Evolutionary conservation across 1,284 basidiomycete species (phyloP).

Genomic region (Neotropicomus parvogracilis): DNA sequence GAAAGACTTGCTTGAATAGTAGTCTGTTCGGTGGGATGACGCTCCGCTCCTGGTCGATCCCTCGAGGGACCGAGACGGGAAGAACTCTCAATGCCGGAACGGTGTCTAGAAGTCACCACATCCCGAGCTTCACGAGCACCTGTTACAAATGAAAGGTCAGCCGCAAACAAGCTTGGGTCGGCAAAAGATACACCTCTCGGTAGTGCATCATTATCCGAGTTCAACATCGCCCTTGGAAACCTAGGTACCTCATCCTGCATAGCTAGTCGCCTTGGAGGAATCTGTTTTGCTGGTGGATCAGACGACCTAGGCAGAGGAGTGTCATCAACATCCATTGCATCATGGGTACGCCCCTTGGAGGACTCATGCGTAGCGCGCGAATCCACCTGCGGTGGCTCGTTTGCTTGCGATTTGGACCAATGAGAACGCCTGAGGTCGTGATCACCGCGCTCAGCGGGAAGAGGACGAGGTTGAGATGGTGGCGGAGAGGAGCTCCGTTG

Average conservation of each 20-base stretch:
- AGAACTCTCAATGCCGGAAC: conserved; percentile 13
- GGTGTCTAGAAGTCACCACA: conserved; percentile 18
- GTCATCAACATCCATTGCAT: conserved; percentile 33
- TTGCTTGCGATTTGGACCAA: conserved; percentile 17
- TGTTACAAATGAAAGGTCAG: conserved; percentile 2
- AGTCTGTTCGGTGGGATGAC: conserved; percentile 20
- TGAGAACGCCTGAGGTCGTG: conserved; percentile 17
- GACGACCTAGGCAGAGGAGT: conserved; percentile 17
- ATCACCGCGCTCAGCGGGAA: conserved; percentile 17
- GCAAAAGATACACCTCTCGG: conserved; percentile 15
- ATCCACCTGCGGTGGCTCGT: conserved; percentile 15
- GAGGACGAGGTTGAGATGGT: conserved; percentile 2
- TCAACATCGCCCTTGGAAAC: conserved; percentile 40
- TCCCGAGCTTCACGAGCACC: conserved; percentile 27
- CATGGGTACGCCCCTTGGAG: conserved; percentile 21
- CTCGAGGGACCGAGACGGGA: conserved; percentile 18
- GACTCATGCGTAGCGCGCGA: conserved; percentile 19
- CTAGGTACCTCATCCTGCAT: conserved; percentile 34
- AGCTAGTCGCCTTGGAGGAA: conserved; percentile 14
- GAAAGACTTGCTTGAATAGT: conserved; percentile 19
- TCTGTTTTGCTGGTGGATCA: conserved; percentile 21
- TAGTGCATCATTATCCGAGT: conserved; percentile 22
- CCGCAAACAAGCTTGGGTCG: no score
- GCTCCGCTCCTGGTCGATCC: conserved; percentile 24
- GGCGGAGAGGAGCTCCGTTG: conserved; percentile 18